Base-by-base conservation (phyloP, 257 asterid genomes). In the Asclepias syriaca region DNA sequence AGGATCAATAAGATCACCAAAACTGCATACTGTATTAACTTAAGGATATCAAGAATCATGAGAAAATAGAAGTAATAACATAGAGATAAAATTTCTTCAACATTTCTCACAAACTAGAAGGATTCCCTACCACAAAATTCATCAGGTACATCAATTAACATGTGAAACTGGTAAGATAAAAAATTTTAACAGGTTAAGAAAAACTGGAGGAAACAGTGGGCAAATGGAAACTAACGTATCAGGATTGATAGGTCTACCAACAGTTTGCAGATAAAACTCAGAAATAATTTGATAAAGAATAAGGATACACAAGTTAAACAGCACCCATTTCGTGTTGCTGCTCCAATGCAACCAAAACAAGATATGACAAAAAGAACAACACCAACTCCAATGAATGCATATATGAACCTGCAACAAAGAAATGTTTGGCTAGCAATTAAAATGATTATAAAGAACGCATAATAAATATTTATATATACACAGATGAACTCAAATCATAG, bases 271-370 rank as follows among this genome's bases (percentile, higher is more conserved):
- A 67, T 14, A 67, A 4, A 27, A 27, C 50, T 32, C 55, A 18
- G 11, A 54, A 64, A 13, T 13, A 40, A 32, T 3, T 18, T 24
- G 46, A 32, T 61, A 14, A 70, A 57, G 43, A 56, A 45, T 32
- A 75, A 88, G 99, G 98, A 92, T 85, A 95, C 98, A 87, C 95
- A 90, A 77, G 85, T 82, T 80, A 95, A 85, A 83, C 98, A 95
- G 89, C 98, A 95, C n/a, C 96, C 96, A 39, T 79, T 90, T 79
- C 96, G 78, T 55, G 85, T 82, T 59, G 91, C 77, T 1, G 96
- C 72, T 74, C 90, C 93, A 75, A 95, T 87, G 87, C 98, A 95
- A 74, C 99, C 99, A 70, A 89, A 88, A 80, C 92, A 95, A 57
- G 97, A 87, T 77, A 92, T 74, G 70, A 95, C 40, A 32, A 90